A percentile compares a stretch with the other conserved stretches of the same genome.
Conservation (phyloP, 257 asterid species). For the Solanum ossicruentum region DNA sequence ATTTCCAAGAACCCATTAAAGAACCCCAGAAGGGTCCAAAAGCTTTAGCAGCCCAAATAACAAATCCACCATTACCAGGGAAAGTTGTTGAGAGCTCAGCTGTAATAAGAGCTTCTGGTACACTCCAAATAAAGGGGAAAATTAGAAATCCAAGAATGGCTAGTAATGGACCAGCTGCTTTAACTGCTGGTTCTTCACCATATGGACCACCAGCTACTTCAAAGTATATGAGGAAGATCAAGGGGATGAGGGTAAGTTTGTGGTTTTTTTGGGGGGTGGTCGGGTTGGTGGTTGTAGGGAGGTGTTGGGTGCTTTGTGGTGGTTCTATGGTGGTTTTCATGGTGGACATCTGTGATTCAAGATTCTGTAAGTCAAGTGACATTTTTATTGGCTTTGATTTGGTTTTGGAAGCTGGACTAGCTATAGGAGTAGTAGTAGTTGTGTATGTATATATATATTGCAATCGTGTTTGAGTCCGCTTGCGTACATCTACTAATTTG, state of each 20-base stretch:
- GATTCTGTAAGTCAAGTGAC: not conserved
- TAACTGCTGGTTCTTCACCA: constrained; percentile 82
- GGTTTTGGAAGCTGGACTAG: not conserved
- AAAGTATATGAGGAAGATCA: constrained; percentile 72
- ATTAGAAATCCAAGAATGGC: constrained; percentile 76
- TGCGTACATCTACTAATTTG: too few relatives aligned
- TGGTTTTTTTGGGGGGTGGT: constrained; percentile 5
- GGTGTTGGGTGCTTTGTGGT: not conserved
- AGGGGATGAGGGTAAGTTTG: constrained; percentile 69
- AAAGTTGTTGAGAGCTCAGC: constrained; percentile 79
- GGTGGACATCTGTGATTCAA: not conserved
- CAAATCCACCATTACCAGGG: constrained; percentile 89
- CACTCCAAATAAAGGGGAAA: constrained; percentile 81
- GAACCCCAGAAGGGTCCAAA: constrained; percentile 83
- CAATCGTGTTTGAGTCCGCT: not conserved
- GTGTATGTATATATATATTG: too few relatives aligned
- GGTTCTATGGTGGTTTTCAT: constrained; percentile 1
- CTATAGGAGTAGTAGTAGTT: not conserved
- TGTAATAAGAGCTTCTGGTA: constrained; percentile 78
- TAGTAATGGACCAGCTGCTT: constrained; percentile 70
- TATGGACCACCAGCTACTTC: constrained; percentile 92
- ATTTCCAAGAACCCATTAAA: constrained; percentile 67
- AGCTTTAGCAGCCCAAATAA: constrained; percentile 80
- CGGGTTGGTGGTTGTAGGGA: constrained; percentile 17
- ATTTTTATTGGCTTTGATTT: not conserved